These are phyloP conservation scores for Ceratocystis harringtonii DNA, from an alignment of 2,329 filamentous ascomycete genomes.

Conservation along the genomic window DNA sequence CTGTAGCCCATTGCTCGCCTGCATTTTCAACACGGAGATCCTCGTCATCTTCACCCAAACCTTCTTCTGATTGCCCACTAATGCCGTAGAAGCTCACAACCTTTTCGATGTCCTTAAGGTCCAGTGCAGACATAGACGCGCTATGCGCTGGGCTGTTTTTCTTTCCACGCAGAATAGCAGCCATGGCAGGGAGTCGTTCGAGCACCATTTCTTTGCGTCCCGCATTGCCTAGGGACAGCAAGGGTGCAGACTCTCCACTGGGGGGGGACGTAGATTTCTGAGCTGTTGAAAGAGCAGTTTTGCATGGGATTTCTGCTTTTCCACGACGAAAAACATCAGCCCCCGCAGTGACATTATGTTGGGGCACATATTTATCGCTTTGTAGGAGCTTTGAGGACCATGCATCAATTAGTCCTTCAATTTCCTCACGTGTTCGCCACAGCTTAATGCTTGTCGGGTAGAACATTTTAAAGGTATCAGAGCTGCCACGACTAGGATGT, in stretches of 20 bases:
- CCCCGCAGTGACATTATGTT: conserved; percentile 29
- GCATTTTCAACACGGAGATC: conserved; percentile 21
- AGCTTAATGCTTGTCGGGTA: conserved; percentile 74
- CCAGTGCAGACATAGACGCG: conserved; percentile 20
- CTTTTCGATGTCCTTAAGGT: conserved; percentile 47
- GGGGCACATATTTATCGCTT: conserved; percentile 31
- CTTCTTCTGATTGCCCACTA: conserved; percentile 22
- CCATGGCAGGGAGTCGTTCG: conserved; percentile 76
- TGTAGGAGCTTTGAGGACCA: conserved; percentile 49
- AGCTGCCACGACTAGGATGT: conserved; percentile 9
- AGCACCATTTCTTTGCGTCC: conserved; percentile 62
- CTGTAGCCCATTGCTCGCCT: conserved; percentile 40
- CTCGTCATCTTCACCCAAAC: conserved; percentile 27
- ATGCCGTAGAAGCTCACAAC: conserved; percentile 53
- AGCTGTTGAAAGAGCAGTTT: conserved; percentile 19
- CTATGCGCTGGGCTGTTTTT: conserved; percentile 22
- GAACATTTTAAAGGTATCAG: conserved; percentile 74
- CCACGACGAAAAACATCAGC: conserved; percentile 36
- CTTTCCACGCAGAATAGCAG: conserved; percentile 42
- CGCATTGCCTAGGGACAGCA: conserved; percentile 47
- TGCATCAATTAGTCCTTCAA: conserved; percentile 55
- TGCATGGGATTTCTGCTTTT: conserved; percentile 21
- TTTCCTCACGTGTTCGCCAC: conserved; percentile 71
- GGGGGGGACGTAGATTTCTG: conserved; percentile 16
- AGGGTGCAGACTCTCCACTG: conserved; percentile 24